phyloP scores from a whole-genome alignment of 2,329 filamentous ascomycete species.

The Nakataea oryzae region DNA sequence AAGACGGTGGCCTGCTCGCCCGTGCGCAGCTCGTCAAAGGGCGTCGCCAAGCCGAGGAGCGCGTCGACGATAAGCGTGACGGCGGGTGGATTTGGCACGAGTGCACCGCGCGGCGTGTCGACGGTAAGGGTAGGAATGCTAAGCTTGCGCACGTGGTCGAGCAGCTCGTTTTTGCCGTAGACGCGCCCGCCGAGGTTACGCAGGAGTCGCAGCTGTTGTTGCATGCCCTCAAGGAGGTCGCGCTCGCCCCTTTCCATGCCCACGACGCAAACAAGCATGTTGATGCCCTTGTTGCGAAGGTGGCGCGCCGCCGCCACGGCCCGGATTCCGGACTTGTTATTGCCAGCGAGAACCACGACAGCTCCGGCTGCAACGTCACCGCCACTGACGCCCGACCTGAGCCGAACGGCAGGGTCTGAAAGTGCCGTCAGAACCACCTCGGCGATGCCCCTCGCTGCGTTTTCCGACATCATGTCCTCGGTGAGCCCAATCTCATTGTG shows the following conservation, averaged over 20 bases:
- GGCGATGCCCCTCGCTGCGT: constrained; percentile 78
- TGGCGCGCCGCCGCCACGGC: constrained; percentile 81
- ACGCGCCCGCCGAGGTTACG: constrained; percentile 73
- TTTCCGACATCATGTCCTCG: constrained; percentile 86
- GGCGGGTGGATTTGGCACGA: constrained; percentile 45
- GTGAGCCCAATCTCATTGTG: constrained; percentile 78
- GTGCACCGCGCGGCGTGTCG: constrained; percentile 21
- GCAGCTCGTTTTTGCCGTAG: constrained; percentile 47
- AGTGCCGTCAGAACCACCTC: constrained; percentile 68
- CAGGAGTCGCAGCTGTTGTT: constrained; percentile 75
- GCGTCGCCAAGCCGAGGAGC: constrained; percentile 73
- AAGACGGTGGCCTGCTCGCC: constrained; percentile 77
- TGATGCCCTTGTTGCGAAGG: constrained; percentile 70
- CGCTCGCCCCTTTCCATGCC: constrained; percentile 72
- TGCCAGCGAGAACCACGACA: constrained; percentile 80
- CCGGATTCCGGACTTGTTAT: constrained; percentile 79
- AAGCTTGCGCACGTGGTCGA: constrained; percentile 45
- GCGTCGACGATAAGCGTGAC: constrained; percentile 83
- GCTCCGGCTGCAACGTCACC: constrained; percentile 14
- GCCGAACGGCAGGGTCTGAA: constrained; percentile 48
- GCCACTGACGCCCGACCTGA: constrained; percentile 33
- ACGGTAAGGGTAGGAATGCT: constrained; percentile 24
- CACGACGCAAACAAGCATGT: constrained; percentile 74
- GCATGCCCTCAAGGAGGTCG: constrained; percentile 69
- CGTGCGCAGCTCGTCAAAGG: constrained; percentile 78